Evolutionary conservation across 805 yeast genomes (phyloP), one percentile per base, ranked within the genome.

Genomic region (Myxozyma lipomycoides): DNA sequence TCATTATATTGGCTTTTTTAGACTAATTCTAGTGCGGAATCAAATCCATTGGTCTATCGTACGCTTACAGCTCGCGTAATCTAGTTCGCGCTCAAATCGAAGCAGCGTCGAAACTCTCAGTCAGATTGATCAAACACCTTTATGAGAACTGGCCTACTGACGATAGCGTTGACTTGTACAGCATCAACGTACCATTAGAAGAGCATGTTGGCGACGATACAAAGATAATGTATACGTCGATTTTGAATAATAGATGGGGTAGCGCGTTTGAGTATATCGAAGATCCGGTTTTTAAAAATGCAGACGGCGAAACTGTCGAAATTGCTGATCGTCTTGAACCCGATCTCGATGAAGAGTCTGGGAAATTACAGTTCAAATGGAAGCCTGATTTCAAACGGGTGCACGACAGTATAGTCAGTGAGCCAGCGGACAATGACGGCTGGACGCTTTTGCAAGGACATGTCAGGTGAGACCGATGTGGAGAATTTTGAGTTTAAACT

Each of bases 161-260:
- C 23, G 62, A 64, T 1, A 68, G 64, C 1, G 80, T 79, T 1
- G 96, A 91, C 59, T 67, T 91, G 36, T 91, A 84, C 67, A 75
- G 88, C n/a, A 73, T 93, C 25, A 93, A 91, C 64, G 76, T 93
- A 3, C 98, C 98, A 2, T 71, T 93, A 40, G 69, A 72, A n/a
- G 74, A 73, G 2, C 67, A 72, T 5, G 71, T 87, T 43, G 69
- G 75, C 52, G 61, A 73, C n/a, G 75, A 77, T 2, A 84, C 95
- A 1, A 82, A 78, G 61, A 78, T 84, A 35, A 65, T 74, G 50
- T 86, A 78, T 66, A 83, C 95, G 2, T 90, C 95, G n/a, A 79
- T 91, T 44, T 73, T 88, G 64, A 79, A 81, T 49, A 91, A 91
- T 67, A 70, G 74, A 58, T 93, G 98, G 98, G 74, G 76, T 1